phyloP scores from a whole-genome alignment of 139 green algal species.

The Monoraphidium neglectum region DNA sequence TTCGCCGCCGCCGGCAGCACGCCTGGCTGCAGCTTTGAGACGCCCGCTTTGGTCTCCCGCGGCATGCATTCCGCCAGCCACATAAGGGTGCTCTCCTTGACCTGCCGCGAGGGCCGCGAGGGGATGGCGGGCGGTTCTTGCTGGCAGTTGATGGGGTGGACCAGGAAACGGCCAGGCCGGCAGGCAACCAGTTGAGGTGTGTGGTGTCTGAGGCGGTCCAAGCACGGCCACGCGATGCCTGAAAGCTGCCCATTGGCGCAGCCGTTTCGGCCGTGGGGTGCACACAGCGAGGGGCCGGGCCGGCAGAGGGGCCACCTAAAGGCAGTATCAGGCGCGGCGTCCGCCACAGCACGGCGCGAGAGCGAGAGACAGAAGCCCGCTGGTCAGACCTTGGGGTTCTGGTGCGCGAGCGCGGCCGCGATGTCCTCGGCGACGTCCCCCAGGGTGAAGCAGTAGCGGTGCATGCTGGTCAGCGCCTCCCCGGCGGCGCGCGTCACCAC shows the following conservation, averaged over 20 bases:
- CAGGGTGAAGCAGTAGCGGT: conserved; percentile 74
- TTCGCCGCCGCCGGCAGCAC: conserved; percentile 69
- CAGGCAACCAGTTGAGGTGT: conserved; percentile 2
- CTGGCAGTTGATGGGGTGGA: background rate
- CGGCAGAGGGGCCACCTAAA: no score
- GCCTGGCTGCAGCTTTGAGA: conserved; percentile 48
- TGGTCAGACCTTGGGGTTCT: conserved; percentile 89
- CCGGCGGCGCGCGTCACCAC: conserved; percentile 58
- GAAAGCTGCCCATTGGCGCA: no score
- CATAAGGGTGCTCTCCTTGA: conserved; percentile 22
- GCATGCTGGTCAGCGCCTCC: conserved; percentile 67
- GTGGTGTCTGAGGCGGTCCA: no score
- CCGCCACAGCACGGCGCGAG: background rate
- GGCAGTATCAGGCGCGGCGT: no score
- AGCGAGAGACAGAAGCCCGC: no score
- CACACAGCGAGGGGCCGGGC: no score
- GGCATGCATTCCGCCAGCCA: conserved; percentile 19
- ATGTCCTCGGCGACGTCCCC: conserved; percentile 68
- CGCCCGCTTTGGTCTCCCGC: conserved; percentile 39
- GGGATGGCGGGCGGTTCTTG: no score
- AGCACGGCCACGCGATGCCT: no score
- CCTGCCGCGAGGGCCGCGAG: background rate
- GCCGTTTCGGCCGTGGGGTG: no score
- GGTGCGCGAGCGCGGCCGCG: conserved; percentile 65
- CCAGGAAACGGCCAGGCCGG: background rate